Percentiles rank a stretch among this genome's conserved stretches.
Evolutionary conservation across 768 basidiomycete species (phyloP).

Genomic region (Russula earlei): DNA sequence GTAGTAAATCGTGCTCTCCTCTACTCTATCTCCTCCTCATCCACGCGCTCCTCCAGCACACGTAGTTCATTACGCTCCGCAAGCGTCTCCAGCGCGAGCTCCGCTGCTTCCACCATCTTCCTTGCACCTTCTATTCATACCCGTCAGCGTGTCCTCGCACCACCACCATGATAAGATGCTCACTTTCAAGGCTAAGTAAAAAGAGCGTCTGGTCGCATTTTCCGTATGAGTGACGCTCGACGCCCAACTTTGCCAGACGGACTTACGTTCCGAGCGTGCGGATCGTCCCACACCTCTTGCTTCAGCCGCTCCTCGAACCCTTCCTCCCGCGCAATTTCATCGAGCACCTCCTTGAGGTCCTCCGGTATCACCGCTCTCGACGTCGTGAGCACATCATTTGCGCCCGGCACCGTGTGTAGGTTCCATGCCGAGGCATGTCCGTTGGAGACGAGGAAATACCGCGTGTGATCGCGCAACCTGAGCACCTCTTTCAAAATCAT

Average conservation of each 20-base stretch:
- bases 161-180: conserved; percentile 16
- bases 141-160: not conserved
- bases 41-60: not conserved
- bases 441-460: conserved; percentile 25
- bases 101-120: conserved; percentile 28
- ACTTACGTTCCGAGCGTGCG: conserved; percentile 35
- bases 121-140: conserved; percentile 26
- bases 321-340: conserved; percentile 33
- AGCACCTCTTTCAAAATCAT: conserved; percentile 31
- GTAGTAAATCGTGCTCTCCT: too few relatives aligned
- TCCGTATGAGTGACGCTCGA: not conserved
- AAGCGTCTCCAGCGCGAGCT: conserved; percentile 27
- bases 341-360: conserved; percentile 30
- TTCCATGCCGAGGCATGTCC: conserved; percentile 15
- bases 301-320: conserved; percentile 28
- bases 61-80: conserved; percentile 26
- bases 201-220: conserved; percentile 30
- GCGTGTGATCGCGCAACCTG: conserved; percentile 35
- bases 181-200: conserved; percentile 39
- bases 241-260: not conserved
- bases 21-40: not conserved
- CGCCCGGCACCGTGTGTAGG: not conserved
- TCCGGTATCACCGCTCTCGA: conserved; percentile 19
- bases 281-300: conserved; percentile 35
- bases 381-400: not conserved